Conservation (phyloP, 176 grass and related monocot species). For the Melocanna baccifera region DNA sequence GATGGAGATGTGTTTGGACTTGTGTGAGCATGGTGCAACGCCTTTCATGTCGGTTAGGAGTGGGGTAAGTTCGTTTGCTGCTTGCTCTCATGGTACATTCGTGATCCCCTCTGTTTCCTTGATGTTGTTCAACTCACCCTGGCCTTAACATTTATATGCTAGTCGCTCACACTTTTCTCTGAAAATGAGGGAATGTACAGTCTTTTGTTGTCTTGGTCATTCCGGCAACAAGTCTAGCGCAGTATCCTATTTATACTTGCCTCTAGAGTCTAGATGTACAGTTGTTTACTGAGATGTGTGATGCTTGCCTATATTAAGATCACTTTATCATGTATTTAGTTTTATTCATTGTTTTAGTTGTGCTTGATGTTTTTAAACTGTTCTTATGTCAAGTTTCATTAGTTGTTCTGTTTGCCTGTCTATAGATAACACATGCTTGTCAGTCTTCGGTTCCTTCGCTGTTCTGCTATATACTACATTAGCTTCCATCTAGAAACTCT, state of each 20-base stretch:
- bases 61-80: conserved; percentile 50
- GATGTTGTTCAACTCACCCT: neutral
- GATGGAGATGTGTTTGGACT: conserved; percentile 94
- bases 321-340: neutral
- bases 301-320: neutral
- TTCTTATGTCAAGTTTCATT: neutral
- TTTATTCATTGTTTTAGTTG: neutral
- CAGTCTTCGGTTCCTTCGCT: neutral
- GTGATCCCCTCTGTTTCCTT: neutral
- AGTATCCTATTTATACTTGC: neutral
- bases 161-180: neutral
- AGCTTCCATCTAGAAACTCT: neutral
- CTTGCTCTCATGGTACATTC: neutral
- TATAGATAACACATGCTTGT: neutral
- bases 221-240: neutral
- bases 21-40: conserved; percentile 71
- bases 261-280: neutral
- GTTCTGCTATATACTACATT: neutral
- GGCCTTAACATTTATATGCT: neutral
- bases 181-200: neutral
- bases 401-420: neutral
- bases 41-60: conserved; percentile 95
- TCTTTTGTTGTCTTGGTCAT: neutral
- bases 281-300: neutral
- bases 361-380: neutral